These are phyloP conservation scores for Drechslerella coelobrocha DNA, from an alignment of 2,329 filamentous ascomycete genomes.

Conservation along the genomic window DNA sequence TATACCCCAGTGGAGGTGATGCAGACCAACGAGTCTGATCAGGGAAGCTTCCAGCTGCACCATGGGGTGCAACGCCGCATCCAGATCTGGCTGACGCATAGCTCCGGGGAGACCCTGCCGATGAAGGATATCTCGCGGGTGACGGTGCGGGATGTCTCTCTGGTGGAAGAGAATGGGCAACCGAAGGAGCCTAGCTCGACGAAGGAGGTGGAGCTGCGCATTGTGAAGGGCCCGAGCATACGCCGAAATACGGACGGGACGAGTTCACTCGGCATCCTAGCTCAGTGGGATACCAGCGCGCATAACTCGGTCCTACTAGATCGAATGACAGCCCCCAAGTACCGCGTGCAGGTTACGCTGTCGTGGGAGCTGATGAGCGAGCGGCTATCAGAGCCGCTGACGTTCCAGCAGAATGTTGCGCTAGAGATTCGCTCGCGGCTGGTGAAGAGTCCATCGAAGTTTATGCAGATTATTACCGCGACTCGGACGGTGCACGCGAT, in stretches of 20 bases:
- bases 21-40: conserved; percentile 80
- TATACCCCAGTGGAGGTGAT: conserved; percentile 93
- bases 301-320: conserved; percentile 94
- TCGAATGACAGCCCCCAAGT: conserved; percentile 88
- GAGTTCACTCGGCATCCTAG: conserved; percentile 81
- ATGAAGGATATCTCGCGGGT: conserved; percentile 84
- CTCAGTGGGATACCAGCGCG: conserved; percentile 94
- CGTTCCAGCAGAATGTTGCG: conserved; percentile 79
- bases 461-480: conserved; percentile 84
- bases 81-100: conserved; percentile 86
- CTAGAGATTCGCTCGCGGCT: conserved; percentile 72
- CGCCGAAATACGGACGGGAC: conserved; percentile 90
- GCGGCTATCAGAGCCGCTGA: conserved; percentile 85
- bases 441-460: conserved; percentile 83
- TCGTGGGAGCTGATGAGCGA: conserved; percentile 84
- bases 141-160: conserved; percentile 78
- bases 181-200: conserved; percentile 78
- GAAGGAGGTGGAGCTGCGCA: conserved; percentile 76
- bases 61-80: conserved; percentile 91
- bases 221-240: conserved; percentile 78
- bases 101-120: conserved; percentile 82
- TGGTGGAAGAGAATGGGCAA: conserved; percentile 85
- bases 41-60: conserved; percentile 92
- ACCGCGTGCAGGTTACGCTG: conserved; percentile 85
- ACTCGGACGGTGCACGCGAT: conserved; percentile 85